Evolutionary conservation across 2,329 filamentous ascomycete species (phyloP), one percentile per base, ranked within the genome.

Genomic region (Cladophialophora carrionii): DNA sequence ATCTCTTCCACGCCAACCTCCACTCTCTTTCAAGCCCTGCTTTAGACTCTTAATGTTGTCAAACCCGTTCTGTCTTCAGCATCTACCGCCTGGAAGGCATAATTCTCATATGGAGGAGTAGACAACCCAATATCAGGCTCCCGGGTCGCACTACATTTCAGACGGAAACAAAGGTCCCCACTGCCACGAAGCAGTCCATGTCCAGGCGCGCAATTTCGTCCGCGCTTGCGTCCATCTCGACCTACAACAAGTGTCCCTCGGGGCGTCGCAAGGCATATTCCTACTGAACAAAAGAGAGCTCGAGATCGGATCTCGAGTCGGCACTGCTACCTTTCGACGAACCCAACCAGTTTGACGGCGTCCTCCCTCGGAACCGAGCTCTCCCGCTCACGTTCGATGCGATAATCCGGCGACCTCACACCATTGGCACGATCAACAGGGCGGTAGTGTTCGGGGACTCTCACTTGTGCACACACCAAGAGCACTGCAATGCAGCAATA

Each of bases 401-500:
- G 20, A 60, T 60, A 58, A 49, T 31, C 41, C 22, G 9, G 26
- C 43, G 9, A 22, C 31, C 20, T n/a, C 49, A 34, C 3, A 29
- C n/a, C 22, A n/a, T 29, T 34, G 37, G 10, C 17, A 26, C 41
- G 41, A 20, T 29, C 26, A 31, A 58, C 12, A 26, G 24, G 31
- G 34, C 34, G 57, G 48, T 53, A 32, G 3, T 12, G 29, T 20
- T 7, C 3, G 22, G n/a, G 12, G n/a, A 31, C 41, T 46, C 49
- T 49, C 34, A n/a, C 26, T 49, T 8, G 37, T 53, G 53, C 29
- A 31, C 31, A 54, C 29, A 46, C 31, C 10, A 57, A 20, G 57
- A 46, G 55, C 29, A 62, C 48, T 43, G 58, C 56, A 37, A 67
- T 65, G 65, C 55, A 58, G 62, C 55, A 62, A 62, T 62, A 67